Base-by-base conservation (phyloP, 371 early-diverging fungal genomes). In the Mortierella sp. region DNA sequence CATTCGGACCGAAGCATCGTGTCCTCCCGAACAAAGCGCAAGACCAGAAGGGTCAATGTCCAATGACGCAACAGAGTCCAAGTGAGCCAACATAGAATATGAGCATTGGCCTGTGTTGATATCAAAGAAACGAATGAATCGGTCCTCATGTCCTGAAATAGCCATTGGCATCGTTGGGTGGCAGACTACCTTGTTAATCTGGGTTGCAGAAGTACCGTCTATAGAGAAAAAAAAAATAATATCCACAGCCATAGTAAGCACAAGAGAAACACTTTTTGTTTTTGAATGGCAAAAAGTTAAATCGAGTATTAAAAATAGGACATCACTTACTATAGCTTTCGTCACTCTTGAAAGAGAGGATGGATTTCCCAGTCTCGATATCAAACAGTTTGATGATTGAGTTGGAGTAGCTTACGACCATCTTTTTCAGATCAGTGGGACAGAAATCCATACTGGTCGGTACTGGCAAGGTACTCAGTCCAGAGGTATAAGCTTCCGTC, bases 1-100 rank as follows among this genome's bases (percentile, higher is more conserved):
- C 75, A 92, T 81, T 53, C 94, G 87, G 46, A 95, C 85, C 7
- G 93, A 91, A 51, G 91, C 88, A 81, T 96, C 95, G 83, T 96
- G 95, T 2, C 93, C 94, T 62, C 93, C 94, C 15, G 94, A 91
- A 14, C 89, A 93, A 29, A 96, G 73, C 1, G 85, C 80, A 37
- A 87, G 73, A 1, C 94, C 94, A 23, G 86, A 75, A 0, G 92
- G 86, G 52, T 90, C 85, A 29, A 96, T 84, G 73, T 92, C 92
- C 7, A 95, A 74, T 16, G 90, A 79, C 0, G 94, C 83, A 0
- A 94, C 88, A 4, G 87, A 83, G 74, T 92, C 91, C 57, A 88
- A 74, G 69, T 93, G 92, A n/a, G 75, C 51, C 26, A 75, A 14
- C 75, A 75, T 75, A 18, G 75, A 75, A 46, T 59, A 70, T 7